Evolutionary conservation across 148 eudicot species (phyloP).

Genomic region (Camellia lanceoleosa): DNA sequence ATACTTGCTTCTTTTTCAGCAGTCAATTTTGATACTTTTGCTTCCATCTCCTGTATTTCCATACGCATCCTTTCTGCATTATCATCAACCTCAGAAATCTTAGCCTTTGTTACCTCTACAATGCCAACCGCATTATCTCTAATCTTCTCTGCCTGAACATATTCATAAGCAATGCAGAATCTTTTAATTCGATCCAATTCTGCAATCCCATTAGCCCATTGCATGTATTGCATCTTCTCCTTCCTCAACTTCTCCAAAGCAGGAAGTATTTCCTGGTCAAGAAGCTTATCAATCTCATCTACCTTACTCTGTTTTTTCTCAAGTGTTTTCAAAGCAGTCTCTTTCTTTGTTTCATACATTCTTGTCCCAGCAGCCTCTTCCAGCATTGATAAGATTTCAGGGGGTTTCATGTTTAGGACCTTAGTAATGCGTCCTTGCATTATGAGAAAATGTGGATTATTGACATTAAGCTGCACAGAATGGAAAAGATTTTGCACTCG

Average conservation of each 20-base stretch:
- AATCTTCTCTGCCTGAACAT: conserved; percentile 79
- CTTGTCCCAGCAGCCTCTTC: conserved; percentile 99
- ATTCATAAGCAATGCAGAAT: conserved; percentile 92
- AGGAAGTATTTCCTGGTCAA: conserved; percentile 84
- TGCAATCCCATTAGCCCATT: conserved; percentile 94
- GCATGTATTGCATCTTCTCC: conserved; percentile 94
- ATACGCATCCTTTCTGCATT: conserved; percentile 40
- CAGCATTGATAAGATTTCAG: conserved; percentile 97
- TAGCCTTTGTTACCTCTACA: conserved; percentile 58
- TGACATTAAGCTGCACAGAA: conserved; percentile 96
- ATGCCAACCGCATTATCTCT: conserved; percentile 65
- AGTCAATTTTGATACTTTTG: conserved; percentile 54
- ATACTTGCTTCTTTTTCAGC: conserved; percentile 86
- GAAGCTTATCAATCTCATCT: conserved; percentile 90
- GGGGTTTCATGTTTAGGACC: conserved; percentile 98
- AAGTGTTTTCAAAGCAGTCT: conserved; percentile 87
- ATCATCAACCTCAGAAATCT: conserved; percentile 58
- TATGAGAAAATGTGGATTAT: conserved; percentile 96
- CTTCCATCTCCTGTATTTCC: conserved; percentile 73
- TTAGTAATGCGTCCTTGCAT: conserved; percentile 99
- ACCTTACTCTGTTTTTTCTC: conserved; percentile 92
- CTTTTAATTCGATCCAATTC: conserved; percentile 84
- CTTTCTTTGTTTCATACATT: conserved; percentile 99
- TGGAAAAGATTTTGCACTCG: conserved; percentile 98
- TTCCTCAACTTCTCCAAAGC: conserved; percentile 92